A percentile compares a stretch with the other conserved stretches of the same genome.
phyloP scores from a whole-genome alignment of 345 rosid species.

The Populus simonii region DNA sequence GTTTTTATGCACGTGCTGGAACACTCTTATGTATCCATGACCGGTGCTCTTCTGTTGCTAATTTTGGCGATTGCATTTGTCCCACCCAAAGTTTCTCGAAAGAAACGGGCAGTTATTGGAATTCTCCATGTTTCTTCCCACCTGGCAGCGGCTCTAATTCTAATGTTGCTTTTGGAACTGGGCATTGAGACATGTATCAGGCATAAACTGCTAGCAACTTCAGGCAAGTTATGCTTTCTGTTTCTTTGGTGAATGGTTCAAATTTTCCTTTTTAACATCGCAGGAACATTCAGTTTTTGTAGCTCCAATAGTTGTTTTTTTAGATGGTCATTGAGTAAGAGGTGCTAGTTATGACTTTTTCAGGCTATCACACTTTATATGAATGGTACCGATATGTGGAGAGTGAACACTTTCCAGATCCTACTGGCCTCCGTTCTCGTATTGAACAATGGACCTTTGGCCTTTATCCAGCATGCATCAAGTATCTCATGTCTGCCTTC shows the following conservation, averaged over 20 bases:
- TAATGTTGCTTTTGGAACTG: conserved; percentile 87
- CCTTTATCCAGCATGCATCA: conserved; percentile 96
- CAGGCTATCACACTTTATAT: conserved; percentile 91
- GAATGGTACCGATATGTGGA: conserved; percentile 96
- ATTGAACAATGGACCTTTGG: conserved; percentile 98
- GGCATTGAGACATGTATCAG: conserved; percentile 88
- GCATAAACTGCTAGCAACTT: conserved; percentile 90
- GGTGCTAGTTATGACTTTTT: conserved; percentile 12
- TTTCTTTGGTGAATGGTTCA: neutral
- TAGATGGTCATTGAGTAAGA: conserved; percentile 2
- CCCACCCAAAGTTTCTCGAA: conserved; percentile 79
- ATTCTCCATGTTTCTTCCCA: conserved; percentile 87
- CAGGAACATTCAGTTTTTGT: neutral
- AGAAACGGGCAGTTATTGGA: conserved; percentile 73
- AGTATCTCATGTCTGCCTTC: conserved; percentile 98
- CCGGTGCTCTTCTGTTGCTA: conserved; percentile 66
- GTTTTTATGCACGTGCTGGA: conserved; percentile 66
- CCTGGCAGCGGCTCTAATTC: conserved; percentile 82
- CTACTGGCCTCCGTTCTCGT: conserved; percentile 94
- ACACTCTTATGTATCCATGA: conserved; percentile 73
- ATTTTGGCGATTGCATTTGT: conserved; percentile 68
- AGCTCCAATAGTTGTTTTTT: neutral
- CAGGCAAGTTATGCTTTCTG: conserved; percentile 47
- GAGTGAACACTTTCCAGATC: conserved; percentile 96
- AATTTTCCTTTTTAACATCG: too few relatives aligned